Base-by-base conservation (phyloP, 108 stramenopile genomes). In the Nitzschia sp. region DNA sequence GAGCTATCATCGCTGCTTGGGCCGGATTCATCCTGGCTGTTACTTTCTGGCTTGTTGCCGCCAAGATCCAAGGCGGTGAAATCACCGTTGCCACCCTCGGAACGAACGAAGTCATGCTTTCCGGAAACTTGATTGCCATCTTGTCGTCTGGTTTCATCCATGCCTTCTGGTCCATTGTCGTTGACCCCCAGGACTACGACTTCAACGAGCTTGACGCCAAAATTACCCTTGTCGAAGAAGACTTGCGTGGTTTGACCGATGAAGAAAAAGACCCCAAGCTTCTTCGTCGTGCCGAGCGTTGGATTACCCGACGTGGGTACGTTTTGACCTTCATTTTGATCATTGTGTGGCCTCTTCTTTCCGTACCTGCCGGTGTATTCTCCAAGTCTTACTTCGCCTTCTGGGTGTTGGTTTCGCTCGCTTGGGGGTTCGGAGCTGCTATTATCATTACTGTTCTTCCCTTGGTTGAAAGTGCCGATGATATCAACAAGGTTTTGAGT, bases 121-220 rank as follows among this genome's bases (percentile, higher is more conserved):
- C 58, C 46, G 96, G 96, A 68, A 97, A 97, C 85, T 77, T 97
- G 68, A 80, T 94, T 53, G 92, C 96, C 48, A 94, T 97, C 61
- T 55, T 86, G 18, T 79, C 82, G 34, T 85, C 85, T 31, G 90
- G 84, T 25, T 27, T 85, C 66, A 89, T 97, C 51, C 86, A 88
- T 71, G 86, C 58, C 45, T 70, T 79, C 65, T 84, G 86, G 63
- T 90, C 91, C 30, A 74, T 63, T 35, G 84, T 86, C 29, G 76
- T 93, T 23, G 81, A 89, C 66, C 96, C 96, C 33, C 91, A 95
- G 45, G 78, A 95, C 42, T 97, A 68, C 51, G 93, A 95, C 75
- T 97, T 91, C 34, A 23, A 77, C 11, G 72, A 75, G 35, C 81
- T 90, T 21, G 76, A 87, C 57, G 53, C 66, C 21, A 68, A 78